A percentile compares a stretch with the other conserved stretches of the same genome.
These are phyloP conservation scores for Botrytis medusae DNA, from an alignment of 2,329 filamentous ascomycete genomes.

Conservation along the genomic window DNA sequence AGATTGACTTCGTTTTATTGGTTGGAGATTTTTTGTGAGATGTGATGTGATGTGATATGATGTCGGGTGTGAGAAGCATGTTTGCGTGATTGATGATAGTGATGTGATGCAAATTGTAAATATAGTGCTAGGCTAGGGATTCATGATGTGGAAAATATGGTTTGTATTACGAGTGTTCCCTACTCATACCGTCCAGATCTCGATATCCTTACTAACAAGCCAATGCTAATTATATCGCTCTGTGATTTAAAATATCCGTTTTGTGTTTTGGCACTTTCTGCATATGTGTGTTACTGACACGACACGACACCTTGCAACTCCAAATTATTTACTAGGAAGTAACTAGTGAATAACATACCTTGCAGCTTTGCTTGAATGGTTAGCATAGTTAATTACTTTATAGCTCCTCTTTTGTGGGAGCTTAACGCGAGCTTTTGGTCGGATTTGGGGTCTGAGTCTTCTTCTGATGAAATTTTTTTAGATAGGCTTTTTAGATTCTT, in stretches of 20 bases:
- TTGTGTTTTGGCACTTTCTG: too few relatives aligned
- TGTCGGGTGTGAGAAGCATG: background rate
- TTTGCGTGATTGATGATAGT: background rate
- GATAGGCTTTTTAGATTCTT: background rate
- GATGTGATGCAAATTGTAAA: background rate
- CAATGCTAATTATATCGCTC: background rate
- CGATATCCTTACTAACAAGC: background rate
- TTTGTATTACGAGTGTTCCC: background rate
- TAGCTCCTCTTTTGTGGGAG: background rate
- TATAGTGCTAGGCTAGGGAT: too few relatives aligned
- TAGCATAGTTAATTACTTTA: background rate
- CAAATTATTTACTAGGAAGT: background rate
- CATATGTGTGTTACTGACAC: too few relatives aligned
- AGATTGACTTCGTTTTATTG: background rate
- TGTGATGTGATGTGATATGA: background rate
- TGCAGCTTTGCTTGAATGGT: background rate
- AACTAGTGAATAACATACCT: background rate
- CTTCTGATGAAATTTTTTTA: background rate
- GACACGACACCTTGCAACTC: too few relatives aligned
- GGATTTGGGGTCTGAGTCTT: background rate
- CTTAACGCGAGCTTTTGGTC: rapidly evolving
- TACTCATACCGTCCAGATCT: background rate
- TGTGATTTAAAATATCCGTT: background rate
- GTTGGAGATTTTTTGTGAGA: background rate
- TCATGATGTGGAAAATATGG: too few relatives aligned